Evolutionary conservation across 139 green algal genomes (phyloP).

Genomic region (Eudorina sp.): DNA sequence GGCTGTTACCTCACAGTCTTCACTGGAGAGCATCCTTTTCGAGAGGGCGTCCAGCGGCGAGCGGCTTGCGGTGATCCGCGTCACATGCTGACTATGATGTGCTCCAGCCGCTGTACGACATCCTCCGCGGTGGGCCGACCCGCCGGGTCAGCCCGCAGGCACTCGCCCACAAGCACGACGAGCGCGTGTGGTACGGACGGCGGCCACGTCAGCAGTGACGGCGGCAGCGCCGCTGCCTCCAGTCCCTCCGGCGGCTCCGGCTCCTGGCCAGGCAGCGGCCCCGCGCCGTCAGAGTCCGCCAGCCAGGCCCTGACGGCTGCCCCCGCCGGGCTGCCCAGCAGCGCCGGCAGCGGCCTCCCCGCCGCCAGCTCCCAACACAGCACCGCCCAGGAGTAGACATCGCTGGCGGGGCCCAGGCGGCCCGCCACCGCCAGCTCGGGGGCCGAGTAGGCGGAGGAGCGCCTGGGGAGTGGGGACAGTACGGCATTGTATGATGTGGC

Average conservation of each 20-base stretch:
- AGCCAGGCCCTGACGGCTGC: background rate
- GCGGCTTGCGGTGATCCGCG: no score
- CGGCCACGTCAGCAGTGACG: constrained; percentile 9
- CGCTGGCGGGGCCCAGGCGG: background rate
- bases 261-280: background rate
- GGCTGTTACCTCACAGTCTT: no score
- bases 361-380: background rate
- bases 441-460: constrained; percentile 23
- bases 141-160: constrained; percentile 1
- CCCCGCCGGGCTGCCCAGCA: background rate
- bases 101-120: background rate
- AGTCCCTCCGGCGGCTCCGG: background rate
- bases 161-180: background rate
- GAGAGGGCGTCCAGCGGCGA: no score
- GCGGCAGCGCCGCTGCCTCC: background rate
- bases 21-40: no score
- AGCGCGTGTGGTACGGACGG: background rate
- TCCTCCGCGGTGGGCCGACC: background rate
- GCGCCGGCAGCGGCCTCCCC: background rate
- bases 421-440: background rate
- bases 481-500: no score
- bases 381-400: constrained; percentile 11
- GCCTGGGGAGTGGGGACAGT: no score
- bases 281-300: background rate
- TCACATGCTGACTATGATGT: constrained; percentile 1